Conservation (phyloP, 768 basidiomycete species). For the Suillus fuscotomentosus region DNA sequence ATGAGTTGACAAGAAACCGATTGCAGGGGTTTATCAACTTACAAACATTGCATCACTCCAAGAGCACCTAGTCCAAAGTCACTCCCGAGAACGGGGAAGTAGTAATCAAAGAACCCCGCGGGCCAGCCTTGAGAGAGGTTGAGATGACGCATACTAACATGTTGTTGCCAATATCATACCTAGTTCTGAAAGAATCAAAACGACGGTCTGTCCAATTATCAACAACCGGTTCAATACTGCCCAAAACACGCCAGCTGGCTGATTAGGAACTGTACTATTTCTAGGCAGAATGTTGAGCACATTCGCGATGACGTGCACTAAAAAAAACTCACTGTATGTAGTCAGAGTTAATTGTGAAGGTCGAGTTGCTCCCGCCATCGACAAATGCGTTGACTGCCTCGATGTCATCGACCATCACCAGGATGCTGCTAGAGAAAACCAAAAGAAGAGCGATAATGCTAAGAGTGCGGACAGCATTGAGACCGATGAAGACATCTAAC, state of each 20-base stretch:
- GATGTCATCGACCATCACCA: slow-evolving; percentile 74
- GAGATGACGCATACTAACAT: neutral
- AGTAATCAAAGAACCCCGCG: slow-evolving; percentile 74
- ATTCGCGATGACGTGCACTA: neutral
- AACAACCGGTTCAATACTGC: slow-evolving; percentile 83
- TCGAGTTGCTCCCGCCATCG: slow-evolving; percentile 35
- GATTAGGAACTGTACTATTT: slow-evolving; percentile 89
- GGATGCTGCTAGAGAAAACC: slow-evolving; percentile 74
- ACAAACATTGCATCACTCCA: slow-evolving; percentile 86
- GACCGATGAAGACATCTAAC: slow-evolving; percentile 61
- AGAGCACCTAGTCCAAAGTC: slow-evolving; percentile 85
- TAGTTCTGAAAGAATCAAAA: slow-evolving; percentile 52
- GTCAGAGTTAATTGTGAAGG: slow-evolving; percentile 58
- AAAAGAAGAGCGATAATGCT: slow-evolving; percentile 79
- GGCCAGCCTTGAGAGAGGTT: slow-evolving; percentile 55
- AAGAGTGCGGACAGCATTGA: slow-evolving; percentile 74
- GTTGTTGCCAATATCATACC: slow-evolving; percentile 34
- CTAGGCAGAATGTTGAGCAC: slow-evolving; percentile 23
- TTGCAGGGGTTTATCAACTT: slow-evolving; percentile 26
- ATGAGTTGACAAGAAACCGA: neutral
- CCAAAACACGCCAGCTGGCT: slow-evolving; percentile 91
- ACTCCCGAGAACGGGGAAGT: slow-evolving; percentile 86
- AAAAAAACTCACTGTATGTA: slow-evolving; percentile 70
- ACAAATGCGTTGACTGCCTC: slow-evolving; percentile 69
- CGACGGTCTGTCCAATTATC: slow-evolving; percentile 76